A percentile compares a stretch with the other conserved stretches of the same genome.
Evolutionary conservation across 768 basidiomycete genomes (phyloP).

Genomic region (Tubosaeta brunneosetosa): DNA sequence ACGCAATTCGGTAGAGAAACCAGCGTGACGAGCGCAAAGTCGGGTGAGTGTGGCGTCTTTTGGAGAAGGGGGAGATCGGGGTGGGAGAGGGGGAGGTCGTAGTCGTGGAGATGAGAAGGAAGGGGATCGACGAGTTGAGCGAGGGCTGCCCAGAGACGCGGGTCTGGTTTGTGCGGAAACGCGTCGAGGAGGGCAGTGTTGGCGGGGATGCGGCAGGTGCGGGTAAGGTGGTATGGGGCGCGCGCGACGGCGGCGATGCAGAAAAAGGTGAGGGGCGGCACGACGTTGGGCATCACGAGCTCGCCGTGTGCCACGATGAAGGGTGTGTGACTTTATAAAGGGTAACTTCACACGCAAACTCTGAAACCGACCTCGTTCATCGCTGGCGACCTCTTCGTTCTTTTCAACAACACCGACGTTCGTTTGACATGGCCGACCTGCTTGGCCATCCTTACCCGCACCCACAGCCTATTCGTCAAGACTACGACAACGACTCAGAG

Average conservation of each 20-base stretch:
- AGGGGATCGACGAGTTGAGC: conserved; percentile 56
- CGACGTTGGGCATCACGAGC: conserved; percentile 1
- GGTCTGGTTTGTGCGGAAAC: conserved; percentile 38
- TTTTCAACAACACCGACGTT: conserved; percentile 15
- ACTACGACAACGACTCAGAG: conserved; percentile 48
- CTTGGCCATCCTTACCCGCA: conserved; percentile 35
- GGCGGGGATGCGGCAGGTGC: conserved; percentile 34
- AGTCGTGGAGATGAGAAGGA: conserved; percentile 32
- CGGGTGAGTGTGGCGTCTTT: conserved; percentile 44
- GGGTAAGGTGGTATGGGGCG: conserved; percentile 39
- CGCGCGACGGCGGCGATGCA: conserved; percentile 44
- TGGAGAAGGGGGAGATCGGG: conserved; percentile 54
- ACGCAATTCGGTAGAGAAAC: conserved; percentile 53
- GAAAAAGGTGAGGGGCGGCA: conserved; percentile 52
- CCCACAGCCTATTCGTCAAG: conserved; percentile 32
- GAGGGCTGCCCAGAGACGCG: conserved; percentile 58
- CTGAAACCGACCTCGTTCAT: conserved; percentile 3
- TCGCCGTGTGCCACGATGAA: conserved; percentile 1
- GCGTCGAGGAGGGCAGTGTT: conserved; percentile 41
- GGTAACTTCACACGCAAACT: conserved; percentile 17
- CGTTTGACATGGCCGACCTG: conserved; percentile 34
- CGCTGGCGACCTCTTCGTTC: conserved; percentile 23
- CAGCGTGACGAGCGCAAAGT: conserved; percentile 63
- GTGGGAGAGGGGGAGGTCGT: conserved; percentile 52
- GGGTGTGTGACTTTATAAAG: too few relatives aligned